Base-by-base conservation (phyloP, 441 rosid species). In the Kokia cookei region DNA sequence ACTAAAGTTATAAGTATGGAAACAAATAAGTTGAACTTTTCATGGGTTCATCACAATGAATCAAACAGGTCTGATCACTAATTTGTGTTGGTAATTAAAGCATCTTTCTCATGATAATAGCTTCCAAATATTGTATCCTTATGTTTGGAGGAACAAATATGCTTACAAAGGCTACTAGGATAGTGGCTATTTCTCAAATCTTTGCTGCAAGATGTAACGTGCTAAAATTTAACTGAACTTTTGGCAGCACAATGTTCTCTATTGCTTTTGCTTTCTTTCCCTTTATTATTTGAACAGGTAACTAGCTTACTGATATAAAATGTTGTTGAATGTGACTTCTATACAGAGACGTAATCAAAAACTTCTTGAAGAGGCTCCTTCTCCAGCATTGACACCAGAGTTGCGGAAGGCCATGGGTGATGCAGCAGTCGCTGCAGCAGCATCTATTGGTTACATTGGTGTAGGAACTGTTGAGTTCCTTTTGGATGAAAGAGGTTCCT, bases 391-490 rank as follows among this genome's bases (percentile, higher is more conserved):
- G 85, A 94, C 97, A 76, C 84, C 93, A 48, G 94, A 93, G 76
- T 79, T 94, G 85, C 85, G 99, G 55, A 94, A 93, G 84, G 97
- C 97, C 82, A 94, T 94, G 99, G 97, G 97, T 76, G 99, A 94
- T 88, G 97, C 99, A 75, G 99, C 99, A 58, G 97, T 92, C 65
- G 90, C 96, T 43, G 99, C 99, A n/a, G 97, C 97, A 76, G 97
- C 97, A 76, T 94, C 97, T 43, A 94, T 94, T 75, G 97, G 99
- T 7, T 94, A 94, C 77, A 88, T 94, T 74, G 99, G 99, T 75
- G 99, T 94, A 60, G 99, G 99, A 69, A 94, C 99, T 5, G 88
- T 94, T 17, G 99, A 94, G 78, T 92, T 94, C 82, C 99, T 94
- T 82, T 84, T 94, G 87, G 99, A 94, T 76, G 97, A 94, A 79